Evolutionary conservation across 2,329 filamentous ascomycete species (phyloP), one percentile per base, ranked within the genome.

Genomic region (Pyrenophora graminea): DNA sequence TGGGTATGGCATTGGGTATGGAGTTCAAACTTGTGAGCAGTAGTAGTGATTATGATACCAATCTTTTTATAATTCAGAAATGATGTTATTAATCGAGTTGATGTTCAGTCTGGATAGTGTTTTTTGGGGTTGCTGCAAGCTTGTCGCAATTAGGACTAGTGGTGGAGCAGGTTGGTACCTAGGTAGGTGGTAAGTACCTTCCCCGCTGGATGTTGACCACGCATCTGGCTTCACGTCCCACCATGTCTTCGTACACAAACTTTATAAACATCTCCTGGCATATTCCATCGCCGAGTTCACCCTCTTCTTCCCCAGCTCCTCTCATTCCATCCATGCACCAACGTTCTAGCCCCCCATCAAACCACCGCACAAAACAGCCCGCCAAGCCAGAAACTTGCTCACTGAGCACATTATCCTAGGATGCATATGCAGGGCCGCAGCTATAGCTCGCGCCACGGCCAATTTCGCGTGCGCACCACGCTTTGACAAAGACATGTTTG

Each of bases 391-490:
- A 59, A 65, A 65, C 57, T 61, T 65, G 62, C 61, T 63, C 62
- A 63, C 37, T 62, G 62, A 64, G 62, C 62, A 64, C 58, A 50
- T 65, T 64, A 61, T 53, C 33, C 54, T 34, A 23, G 46, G 46
- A 39, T 52, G 8, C 18, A 36, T 41, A 56, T 60, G 55, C 55
- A 61, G 56, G 64, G 55, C 42, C 46, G 39, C 23, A 55, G 56
- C 57, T 53, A 53, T 57, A 64, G 60, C 58, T 59, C 42, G 56
- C 66, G 65, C 66, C 66, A 70, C 66, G 58, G 42, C 25, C 12
- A 25, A 25, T 9, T 33, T 8, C 31, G 44, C 17, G 8, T 15
- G 7, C 31, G 8, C 23, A 38, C 21, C n/a, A 23, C 27, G 27
- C 42, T 18, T 51, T 25, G 37, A 12, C 18, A 9, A 3, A 13